These are phyloP conservation scores for Suhomyces taliae DNA, from an alignment of 1,139 yeast species.

Conservation along the genomic window DNA sequence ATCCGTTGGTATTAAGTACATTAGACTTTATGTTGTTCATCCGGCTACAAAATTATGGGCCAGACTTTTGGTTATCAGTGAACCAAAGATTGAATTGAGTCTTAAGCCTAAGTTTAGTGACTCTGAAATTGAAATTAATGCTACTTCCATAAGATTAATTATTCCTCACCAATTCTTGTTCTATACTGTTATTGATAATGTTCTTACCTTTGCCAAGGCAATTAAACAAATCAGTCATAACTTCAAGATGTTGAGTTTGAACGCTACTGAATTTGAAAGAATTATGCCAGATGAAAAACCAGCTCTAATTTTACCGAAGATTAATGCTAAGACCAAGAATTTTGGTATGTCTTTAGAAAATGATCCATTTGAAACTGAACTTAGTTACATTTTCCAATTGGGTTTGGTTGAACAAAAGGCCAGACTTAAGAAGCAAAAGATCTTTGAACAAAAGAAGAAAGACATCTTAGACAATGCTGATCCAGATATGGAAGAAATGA, in stretches of 20 bases:
- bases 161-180: conserved; percentile 66
- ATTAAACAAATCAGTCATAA: conserved; percentile 55
- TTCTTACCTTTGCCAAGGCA: conserved; percentile 61
- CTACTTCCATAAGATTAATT: conserved; percentile 34
- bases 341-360: conserved; percentile 42
- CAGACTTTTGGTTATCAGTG: conserved; percentile 38
- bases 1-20: conserved; percentile 31
- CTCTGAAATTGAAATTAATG: conserved; percentile 15
- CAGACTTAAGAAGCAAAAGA: conserved; percentile 29
- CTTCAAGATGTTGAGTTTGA: conserved; percentile 41
- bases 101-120: conserved; percentile 8
- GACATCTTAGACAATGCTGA: conserved; percentile 15
- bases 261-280: conserved; percentile 38
- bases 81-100: conserved; percentile 33
- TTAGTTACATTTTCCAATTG: conserved; percentile 38
- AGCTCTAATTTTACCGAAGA: conserved; percentile 32
- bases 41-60: conserved; percentile 54
- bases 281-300: conserved; percentile 34
- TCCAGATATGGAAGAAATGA: conserved; percentile 15
- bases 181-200: conserved; percentile 65
- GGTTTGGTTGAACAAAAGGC: conserved; percentile 40
- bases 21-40: conserved; percentile 53
- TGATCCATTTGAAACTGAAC: conserved; percentile 46
- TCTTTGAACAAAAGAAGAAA: conserved; percentile 28
- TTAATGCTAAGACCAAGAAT: conserved; percentile 30